These are phyloP conservation scores for Setaria italica DNA, from an alignment of 202 grass and related monocot genomes.

Conservation along the genomic window DNA sequence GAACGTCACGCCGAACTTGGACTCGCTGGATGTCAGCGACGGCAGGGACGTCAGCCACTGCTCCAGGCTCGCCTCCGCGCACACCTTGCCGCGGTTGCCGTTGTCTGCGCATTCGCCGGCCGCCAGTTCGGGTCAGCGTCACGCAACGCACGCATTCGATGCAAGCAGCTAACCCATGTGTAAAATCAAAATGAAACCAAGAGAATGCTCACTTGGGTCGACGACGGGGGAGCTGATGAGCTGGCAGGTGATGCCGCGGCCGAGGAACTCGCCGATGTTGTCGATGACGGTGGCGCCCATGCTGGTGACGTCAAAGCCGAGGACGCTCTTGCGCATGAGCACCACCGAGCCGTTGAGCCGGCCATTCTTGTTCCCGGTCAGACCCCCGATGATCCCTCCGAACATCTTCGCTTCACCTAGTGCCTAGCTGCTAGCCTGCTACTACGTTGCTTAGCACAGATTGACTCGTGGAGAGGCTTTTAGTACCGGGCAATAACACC, in stretches of 20 bases:
- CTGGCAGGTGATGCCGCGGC: slow-evolving; percentile 40
- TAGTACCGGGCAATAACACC: too few relatives aligned
- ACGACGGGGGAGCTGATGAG: slow-evolving; percentile 59
- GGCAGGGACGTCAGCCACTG: not conserved
- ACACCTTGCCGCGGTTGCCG: not conserved
- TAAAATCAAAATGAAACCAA: too few relatives aligned
- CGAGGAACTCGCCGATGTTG: slow-evolving; percentile 47
- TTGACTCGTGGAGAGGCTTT: too few relatives aligned
- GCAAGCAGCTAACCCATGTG: too few relatives aligned
- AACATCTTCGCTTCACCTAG: too few relatives aligned
- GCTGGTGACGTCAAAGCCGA: slow-evolving; percentile 46
- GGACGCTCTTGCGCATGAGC: slow-evolving; percentile 53
- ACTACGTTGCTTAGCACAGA: too few relatives aligned
- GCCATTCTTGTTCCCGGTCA: not conserved
- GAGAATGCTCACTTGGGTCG: slow-evolving; percentile 40
- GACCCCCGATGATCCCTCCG: too few relatives aligned
- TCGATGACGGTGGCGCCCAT: slow-evolving; percentile 45
- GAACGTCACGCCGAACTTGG: slow-evolving; percentile 35
- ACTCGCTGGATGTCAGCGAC: slow-evolving; percentile 9
- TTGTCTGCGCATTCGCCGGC: not conserved
- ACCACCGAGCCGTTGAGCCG: slow-evolving; percentile 24
- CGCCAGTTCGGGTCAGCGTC: too few relatives aligned
- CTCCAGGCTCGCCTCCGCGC: slow-evolving; percentile 26
- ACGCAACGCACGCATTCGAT: too few relatives aligned
- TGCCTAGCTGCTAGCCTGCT: too few relatives aligned